A percentile compares a stretch with the other conserved stretches of the same genome.
These are phyloP conservation scores for Sugiyamaella neomexicana DNA, from an alignment of 1,139 yeast genomes.

Conservation along the genomic window DNA sequence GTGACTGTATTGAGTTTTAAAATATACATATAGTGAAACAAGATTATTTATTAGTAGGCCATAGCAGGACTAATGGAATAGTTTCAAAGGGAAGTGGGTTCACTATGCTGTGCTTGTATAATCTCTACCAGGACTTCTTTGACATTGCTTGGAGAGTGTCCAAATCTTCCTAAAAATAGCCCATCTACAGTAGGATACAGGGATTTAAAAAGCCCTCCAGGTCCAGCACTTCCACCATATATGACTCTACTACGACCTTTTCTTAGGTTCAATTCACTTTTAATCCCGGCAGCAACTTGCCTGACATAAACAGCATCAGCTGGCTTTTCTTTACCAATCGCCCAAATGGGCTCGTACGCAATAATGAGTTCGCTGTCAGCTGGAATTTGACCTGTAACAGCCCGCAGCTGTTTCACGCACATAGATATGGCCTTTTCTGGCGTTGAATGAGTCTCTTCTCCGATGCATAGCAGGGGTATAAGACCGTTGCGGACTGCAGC, in stretches of 20 bases:
- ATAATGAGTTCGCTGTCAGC: slow-evolving; percentile 65
- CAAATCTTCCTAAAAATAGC: slow-evolving; percentile 35
- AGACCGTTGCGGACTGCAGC: slow-evolving; percentile 78
- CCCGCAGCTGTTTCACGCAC: slow-evolving; percentile 76
- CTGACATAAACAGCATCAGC: slow-evolving; percentile 33
- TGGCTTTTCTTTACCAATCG: slow-evolving; percentile 62
- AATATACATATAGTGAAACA: not conserved
- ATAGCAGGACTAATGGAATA: too few species aligned
- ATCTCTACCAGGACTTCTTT: slow-evolving; percentile 24
- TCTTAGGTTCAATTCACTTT: slow-evolving; percentile 20
- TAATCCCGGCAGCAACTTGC: slow-evolving; percentile 30
- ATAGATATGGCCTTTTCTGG: slow-evolving; percentile 70
- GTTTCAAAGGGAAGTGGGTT: not conserved
- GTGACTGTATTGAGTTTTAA: slow-evolving; percentile 10
- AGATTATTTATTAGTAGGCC: not conserved
- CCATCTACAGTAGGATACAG: slow-evolving; percentile 33
- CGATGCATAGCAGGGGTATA: slow-evolving; percentile 82
- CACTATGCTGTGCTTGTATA: not conserved
- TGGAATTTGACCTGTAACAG: slow-evolving; percentile 66
- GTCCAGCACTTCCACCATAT: slow-evolving; percentile 38
- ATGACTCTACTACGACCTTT: slow-evolving; percentile 26
- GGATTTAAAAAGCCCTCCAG: slow-evolving; percentile 33
- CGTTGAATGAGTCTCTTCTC: slow-evolving; percentile 86
- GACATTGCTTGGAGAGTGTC: slow-evolving; percentile 31
- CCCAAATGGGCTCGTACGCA: slow-evolving; percentile 97